Conservation (phyloP, 257 asterid genomes). For the Nicotiana knightiana region DNA sequence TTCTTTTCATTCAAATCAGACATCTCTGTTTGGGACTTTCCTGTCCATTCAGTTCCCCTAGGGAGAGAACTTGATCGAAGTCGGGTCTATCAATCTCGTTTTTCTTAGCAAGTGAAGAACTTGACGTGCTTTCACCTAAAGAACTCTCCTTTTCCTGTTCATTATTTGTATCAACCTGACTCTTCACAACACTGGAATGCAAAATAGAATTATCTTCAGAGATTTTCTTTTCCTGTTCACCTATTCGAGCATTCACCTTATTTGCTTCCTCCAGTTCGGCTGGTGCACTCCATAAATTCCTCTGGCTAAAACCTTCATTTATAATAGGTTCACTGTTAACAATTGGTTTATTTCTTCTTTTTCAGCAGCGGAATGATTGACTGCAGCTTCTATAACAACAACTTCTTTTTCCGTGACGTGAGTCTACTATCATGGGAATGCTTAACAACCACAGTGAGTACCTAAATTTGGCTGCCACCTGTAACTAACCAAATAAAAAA, state of each 20-base stretch:
- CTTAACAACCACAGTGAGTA: neutral
- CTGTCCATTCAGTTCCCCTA: constrained; percentile 14
- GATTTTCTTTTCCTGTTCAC: constrained; percentile 17
- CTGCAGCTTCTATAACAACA: constrained; percentile 13
- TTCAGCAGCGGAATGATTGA: constrained; percentile 9
- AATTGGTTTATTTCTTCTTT: constrained; percentile 11
- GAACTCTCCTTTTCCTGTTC: constrained; percentile 17
- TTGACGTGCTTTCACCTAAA: constrained; percentile 20
- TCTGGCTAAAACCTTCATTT: neutral
- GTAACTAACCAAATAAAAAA: neutral
- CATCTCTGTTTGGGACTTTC: constrained; percentile 21
- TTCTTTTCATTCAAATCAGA: constrained; percentile 13
- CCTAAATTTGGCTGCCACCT: neutral
- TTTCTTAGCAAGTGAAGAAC: constrained; percentile 16
- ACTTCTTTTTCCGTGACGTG: constrained; percentile 30
- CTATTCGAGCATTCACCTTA: constrained; percentile 11
- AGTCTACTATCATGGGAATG: constrained; percentile 2
- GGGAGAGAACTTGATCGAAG: constrained; percentile 15
- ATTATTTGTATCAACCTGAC: constrained; percentile 12
- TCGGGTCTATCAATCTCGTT: constrained; percentile 19
- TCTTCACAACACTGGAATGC: constrained; percentile 2
- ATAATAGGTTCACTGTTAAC: constrained; percentile 9
- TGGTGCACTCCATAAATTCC: constrained; percentile 10
- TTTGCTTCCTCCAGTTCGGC: constrained; percentile 20
- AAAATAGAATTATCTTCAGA: constrained; percentile 12